A percentile compares a stretch with the other conserved stretches of the same genome.
Conservation (phyloP, 805 yeast genomes). For the Wickerhamia fluorescens region DNA sequence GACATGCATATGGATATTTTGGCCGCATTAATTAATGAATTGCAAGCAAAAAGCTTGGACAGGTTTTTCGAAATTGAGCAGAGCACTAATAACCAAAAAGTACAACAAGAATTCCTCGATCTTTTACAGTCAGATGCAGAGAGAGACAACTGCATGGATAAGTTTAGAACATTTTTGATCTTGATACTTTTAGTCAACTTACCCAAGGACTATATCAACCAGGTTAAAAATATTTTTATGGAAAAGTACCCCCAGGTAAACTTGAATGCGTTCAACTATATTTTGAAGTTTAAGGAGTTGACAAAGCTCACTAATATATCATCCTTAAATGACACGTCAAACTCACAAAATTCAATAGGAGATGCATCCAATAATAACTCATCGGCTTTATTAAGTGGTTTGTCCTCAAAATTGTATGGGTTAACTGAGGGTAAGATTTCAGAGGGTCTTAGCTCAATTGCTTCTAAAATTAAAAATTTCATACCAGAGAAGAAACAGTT, state of each 20-base stretch:
- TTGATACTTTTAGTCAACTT: constrained; percentile 44
- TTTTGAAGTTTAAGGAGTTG: constrained; percentile 75
- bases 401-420: constrained; percentile 72
- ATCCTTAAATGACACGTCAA: constrained; percentile 20
- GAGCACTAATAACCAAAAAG: constrained; percentile 56
- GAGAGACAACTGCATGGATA: constrained; percentile 65
- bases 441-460: constrained; percentile 84
- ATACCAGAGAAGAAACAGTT: constrained; percentile 83
- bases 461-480: constrained; percentile 79
- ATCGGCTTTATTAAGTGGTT: constrained; percentile 60
- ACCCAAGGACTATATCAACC: constrained; percentile 26
- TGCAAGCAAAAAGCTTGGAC: constrained; percentile 83
- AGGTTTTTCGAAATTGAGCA: constrained; percentile 93
- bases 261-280: constrained; percentile 59
- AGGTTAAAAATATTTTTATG: constrained; percentile 58
- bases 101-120: constrained; percentile 52
- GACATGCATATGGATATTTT: constrained; percentile 97
- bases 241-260: constrained; percentile 46
- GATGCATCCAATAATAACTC: constrained; percentile 35
- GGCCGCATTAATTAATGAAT: constrained; percentile 71
- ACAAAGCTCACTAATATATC: constrained; percentile 39
- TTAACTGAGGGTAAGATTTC: constrained; percentile 76
- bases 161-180: constrained; percentile 84
- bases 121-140: constrained; percentile 45
- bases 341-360: constrained; percentile 15